Evolutionary conservation across 495 filamentous ascomycete species (phyloP).

Genomic region (Xylaria venustula): DNA sequence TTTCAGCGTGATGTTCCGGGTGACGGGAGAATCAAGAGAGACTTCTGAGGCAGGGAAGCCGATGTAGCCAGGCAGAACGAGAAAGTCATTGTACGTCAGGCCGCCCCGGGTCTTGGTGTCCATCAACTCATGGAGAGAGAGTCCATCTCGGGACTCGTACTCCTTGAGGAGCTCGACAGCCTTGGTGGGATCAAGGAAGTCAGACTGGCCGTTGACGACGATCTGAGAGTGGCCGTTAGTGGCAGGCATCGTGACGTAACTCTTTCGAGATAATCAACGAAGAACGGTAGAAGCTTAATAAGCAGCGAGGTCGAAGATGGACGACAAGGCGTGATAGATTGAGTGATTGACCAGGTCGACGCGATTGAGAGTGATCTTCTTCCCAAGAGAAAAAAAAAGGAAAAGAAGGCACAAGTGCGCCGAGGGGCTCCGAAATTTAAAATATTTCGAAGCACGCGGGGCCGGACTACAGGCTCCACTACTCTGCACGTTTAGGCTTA

Average conservation of each 20-base stretch:
- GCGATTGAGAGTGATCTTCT: conserved; percentile 55
- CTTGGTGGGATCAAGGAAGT: conserved; percentile 51
- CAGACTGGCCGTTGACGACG: conserved; percentile 31
- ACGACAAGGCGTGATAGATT: conserved; percentile 28
- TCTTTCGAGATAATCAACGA: conserved; percentile 16
- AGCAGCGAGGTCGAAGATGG: conserved; percentile 36
- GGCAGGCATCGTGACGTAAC: conserved; percentile 61
- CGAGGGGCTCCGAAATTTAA: too few species aligned
- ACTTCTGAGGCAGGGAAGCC: conserved; percentile 90
- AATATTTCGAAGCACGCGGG: background rate
- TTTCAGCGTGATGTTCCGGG: conserved; percentile 90
- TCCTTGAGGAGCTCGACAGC: conserved; percentile 78
- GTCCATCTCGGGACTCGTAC: conserved; percentile 75
- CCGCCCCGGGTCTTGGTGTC: conserved; percentile 87
- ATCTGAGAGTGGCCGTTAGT: conserved; percentile 61
- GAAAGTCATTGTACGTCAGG: conserved; percentile 73
- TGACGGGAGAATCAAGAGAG: conserved; percentile 82
- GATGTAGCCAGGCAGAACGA: conserved; percentile 59
- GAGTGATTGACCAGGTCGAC: conserved; percentile 43
- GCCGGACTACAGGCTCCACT: too few species aligned
- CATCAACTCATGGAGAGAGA: conserved; percentile 77
- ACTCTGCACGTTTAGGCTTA: too few species aligned
- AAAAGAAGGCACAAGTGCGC: conserved; percentile 33
- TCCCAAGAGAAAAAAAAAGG: conserved; percentile 54
- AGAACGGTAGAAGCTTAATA: conserved; percentile 4